Evolutionary conservation across 2,329 filamentous ascomycete genomes (phyloP).

Genomic region (Colletotrichum caudatum): DNA sequence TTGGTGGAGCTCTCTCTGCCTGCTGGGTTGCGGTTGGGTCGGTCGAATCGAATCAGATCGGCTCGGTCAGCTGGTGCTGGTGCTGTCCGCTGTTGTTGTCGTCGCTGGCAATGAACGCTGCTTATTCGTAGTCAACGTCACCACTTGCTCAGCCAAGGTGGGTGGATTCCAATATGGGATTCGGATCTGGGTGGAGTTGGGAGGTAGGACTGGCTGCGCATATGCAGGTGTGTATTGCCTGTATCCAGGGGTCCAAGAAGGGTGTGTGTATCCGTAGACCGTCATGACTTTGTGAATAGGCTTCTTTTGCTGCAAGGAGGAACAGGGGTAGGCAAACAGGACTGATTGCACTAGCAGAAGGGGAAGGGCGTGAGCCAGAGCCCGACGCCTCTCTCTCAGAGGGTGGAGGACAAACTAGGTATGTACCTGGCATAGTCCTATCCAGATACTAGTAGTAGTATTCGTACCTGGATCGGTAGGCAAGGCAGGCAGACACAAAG

Average conservation of each 20-base stretch:
- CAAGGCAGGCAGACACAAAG: slow-evolving; percentile 1
- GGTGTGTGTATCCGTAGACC: slow-evolving; percentile 27
- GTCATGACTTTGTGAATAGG: slow-evolving; percentile 37
- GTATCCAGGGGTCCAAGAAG: slow-evolving; percentile 6
- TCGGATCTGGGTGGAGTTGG: slow-evolving; percentile 7
- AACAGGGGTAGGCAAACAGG: slow-evolving; percentile 10
- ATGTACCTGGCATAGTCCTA: not conserved
- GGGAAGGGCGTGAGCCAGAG: slow-evolving; percentile 11
- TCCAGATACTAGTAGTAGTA: not conserved
- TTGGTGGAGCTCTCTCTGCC: slow-evolving; percentile 34
- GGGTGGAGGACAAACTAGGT: slow-evolving; percentile 6
- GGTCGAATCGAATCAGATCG: slow-evolving; percentile 1
- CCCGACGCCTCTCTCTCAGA: slow-evolving; percentile 5
- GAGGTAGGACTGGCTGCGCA: slow-evolving; percentile 16
- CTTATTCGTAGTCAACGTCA: slow-evolving; percentile 36
- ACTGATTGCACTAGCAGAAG: not conserved
- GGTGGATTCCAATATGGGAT: slow-evolving; percentile 17
- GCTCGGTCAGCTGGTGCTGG: slow-evolving; percentile 28
- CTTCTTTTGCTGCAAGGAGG: slow-evolving; percentile 25
- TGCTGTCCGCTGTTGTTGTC: not conserved
- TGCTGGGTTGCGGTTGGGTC: slow-evolving; percentile 17
- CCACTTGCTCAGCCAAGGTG: slow-evolving; percentile 36
- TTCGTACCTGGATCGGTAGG: too few relatives aligned
- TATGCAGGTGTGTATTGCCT: too few relatives aligned
- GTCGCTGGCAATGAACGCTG: not conserved